phyloP scores from a whole-genome alignment of 2,329 filamentous ascomycete genomes.

The Aureobasidium mangrovei region DNA sequence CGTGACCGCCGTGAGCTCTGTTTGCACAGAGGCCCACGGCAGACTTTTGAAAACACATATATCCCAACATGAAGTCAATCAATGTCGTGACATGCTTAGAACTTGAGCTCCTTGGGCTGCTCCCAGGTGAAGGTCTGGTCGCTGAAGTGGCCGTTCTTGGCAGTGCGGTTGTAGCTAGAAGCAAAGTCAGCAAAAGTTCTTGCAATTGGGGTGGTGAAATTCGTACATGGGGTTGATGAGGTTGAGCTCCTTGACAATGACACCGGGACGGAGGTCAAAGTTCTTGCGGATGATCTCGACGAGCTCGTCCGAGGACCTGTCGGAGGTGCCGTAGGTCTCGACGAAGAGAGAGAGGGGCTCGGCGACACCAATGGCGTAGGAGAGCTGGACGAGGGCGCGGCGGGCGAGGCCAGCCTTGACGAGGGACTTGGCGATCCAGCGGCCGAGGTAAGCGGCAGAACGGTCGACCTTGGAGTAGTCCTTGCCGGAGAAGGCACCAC shows the following conservation, averaged over 20 bases:
- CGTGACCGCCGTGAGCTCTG: neutral
- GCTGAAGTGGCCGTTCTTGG: conserved; percentile 99
- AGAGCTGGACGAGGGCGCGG: conserved; percentile 92
- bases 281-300: conserved; percentile 90
- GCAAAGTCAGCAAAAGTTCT: neutral
- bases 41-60: conserved; percentile 6
- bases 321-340: conserved; percentile 91
- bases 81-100: conserved; percentile 48
- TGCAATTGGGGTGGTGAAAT: no score
- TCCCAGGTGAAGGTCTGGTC: conserved; percentile 98
- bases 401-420: conserved; percentile 82
- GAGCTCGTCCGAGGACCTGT: conserved; percentile 82
- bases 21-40: conserved; percentile 4
- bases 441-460: conserved; percentile 91
- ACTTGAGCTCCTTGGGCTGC: conserved; percentile 89
- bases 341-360: conserved; percentile 98
- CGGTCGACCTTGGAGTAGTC: conserved; percentile 99
- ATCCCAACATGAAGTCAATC: conserved; percentile 5
- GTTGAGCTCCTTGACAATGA: conserved; percentile 96
- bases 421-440: conserved; percentile 99
- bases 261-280: conserved; percentile 96
- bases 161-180: conserved; percentile 72
- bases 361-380: conserved; percentile 97
- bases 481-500: conserved; percentile 99
- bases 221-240: conserved; percentile 73